These are phyloP conservation scores for Kwoniella dejecticola DNA, from an alignment of 768 basidiomycete species.

Conservation along the genomic window DNA sequence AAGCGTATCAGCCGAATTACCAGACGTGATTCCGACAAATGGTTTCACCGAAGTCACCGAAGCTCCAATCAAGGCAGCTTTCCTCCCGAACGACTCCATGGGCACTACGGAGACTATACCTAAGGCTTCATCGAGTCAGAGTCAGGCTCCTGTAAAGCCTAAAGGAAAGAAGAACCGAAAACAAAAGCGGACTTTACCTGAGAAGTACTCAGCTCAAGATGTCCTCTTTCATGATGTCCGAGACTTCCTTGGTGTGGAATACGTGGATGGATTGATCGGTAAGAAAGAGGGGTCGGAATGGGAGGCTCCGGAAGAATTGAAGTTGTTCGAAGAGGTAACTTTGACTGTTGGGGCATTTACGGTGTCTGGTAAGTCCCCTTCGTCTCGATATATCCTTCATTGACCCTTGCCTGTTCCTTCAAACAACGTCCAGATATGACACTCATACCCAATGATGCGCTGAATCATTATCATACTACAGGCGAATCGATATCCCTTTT, in stretches of 20 bases:
- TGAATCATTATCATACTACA: not conserved
- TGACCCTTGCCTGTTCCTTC: conserved; percentile 34
- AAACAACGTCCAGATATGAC: not conserved
- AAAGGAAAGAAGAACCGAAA: conserved; percentile 38
- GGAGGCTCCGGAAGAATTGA: conserved; percentile 61
- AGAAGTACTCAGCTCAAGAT: conserved; percentile 71
- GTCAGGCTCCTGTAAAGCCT: not conserved
- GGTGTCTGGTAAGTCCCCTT: conserved; percentile 60
- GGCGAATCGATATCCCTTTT: conserved; percentile 35
- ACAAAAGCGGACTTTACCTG: conserved; percentile 60
- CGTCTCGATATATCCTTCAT: conserved; percentile 59
- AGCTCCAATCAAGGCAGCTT: conserved; percentile 32
- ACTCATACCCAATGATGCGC: not conserved
- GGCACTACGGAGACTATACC: not conserved
- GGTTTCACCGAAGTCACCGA: conserved; percentile 25
- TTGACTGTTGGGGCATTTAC: conserved; percentile 67
- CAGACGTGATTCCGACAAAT: conserved; percentile 11
- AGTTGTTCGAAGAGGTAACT: conserved; percentile 61
- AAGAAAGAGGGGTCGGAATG: conserved; percentile 59
- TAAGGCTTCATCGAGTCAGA: not conserved
- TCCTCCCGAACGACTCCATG: no score
- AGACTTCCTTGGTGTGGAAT: conserved; percentile 66
- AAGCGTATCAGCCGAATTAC: not conserved
- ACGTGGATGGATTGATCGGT: conserved; percentile 61
- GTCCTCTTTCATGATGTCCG: conserved; percentile 73